Evolutionary conservation across 768 basidiomycete species (phyloP).

Genomic region (Gyrodon lividus): DNA sequence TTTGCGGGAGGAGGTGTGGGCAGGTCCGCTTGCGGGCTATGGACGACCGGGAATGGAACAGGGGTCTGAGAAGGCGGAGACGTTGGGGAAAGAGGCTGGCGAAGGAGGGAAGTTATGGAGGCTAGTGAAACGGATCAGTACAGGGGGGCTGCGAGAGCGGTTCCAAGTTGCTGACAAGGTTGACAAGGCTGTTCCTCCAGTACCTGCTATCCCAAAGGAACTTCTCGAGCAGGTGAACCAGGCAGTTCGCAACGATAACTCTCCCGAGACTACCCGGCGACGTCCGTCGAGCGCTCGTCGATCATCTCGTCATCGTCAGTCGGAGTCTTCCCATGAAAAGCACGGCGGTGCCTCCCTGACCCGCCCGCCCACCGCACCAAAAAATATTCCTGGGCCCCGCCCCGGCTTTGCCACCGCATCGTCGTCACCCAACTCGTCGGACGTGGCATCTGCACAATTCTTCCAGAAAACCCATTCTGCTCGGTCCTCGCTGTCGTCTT

Average conservation of each 20-base stretch:
- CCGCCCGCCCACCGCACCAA: conserved; percentile 1
- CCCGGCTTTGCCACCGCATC: conserved; percentile 54
- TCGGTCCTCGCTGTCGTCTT: conserved; percentile 59
- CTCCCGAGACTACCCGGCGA: neutral
- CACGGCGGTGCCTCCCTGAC: neutral
- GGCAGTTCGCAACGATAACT: conserved; percentile 3
- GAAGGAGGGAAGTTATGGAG: conserved; percentile 58
- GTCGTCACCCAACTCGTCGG: conserved; percentile 61
- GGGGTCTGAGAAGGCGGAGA: conserved; percentile 14
- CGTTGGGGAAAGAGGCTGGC: conserved; percentile 3
- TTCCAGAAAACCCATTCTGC: conserved; percentile 48
- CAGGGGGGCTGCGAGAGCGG: conserved; percentile 60
- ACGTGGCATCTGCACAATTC: conserved; percentile 52
- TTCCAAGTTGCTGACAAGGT: too few species aligned
- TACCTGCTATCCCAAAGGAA: conserved; percentile 57
- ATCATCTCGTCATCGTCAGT: neutral
- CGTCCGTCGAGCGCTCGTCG: conserved; percentile 8
- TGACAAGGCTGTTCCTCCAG: conserved; percentile 46
- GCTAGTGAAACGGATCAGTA: conserved; percentile 69
- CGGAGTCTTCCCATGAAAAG: conserved; percentile 7
- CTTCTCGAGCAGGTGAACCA: conserved; percentile 17
- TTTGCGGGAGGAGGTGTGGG: conserved; percentile 9
- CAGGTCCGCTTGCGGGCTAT: conserved; percentile 12
- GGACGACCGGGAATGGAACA: conserved; percentile 6
- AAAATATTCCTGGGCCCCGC: conserved; percentile 23